A percentile compares a stretch with the other conserved stretches of the same genome.
Conservation (phyloP, 78 protist genomes). For the Neovahlkampfia damariscottae region DNA sequence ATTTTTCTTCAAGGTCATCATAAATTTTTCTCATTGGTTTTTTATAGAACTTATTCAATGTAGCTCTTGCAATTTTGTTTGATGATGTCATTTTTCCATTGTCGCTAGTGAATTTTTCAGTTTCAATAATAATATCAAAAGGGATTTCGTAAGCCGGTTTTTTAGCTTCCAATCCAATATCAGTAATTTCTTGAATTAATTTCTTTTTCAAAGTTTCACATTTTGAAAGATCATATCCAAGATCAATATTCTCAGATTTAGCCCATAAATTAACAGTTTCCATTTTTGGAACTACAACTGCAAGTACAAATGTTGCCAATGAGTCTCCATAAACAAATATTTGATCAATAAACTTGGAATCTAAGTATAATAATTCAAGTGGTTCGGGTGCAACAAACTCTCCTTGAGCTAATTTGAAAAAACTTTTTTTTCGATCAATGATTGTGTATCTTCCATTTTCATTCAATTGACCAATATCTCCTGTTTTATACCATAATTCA, state of each 20-base stretch:
- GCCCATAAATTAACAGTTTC: not conserved
- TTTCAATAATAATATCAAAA: not conserved
- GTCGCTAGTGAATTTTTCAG: not conserved
- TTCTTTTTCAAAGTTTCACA: not conserved
- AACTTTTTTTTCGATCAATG: conserved; percentile 4
- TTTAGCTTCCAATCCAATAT: not conserved
- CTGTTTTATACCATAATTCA: not conserved
- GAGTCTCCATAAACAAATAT: not conserved
- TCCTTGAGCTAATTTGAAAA: conserved; percentile 18
- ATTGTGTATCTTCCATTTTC: not conserved
- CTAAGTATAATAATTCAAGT: not conserved
- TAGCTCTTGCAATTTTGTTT: not conserved
- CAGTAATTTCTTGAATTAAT: not conserved
- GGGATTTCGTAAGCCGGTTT: not conserved
- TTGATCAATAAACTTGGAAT: not conserved
- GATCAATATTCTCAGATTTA: not conserved
- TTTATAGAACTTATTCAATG: not conserved
- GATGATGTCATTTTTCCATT: not conserved
- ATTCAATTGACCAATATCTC: conserved; percentile 4
- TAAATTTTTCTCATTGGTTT: not conserved
- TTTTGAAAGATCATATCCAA: not conserved
- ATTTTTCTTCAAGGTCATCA: not conserved
- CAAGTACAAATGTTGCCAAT: not conserved
- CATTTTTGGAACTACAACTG: conserved; percentile 2
- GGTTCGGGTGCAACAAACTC: conserved; percentile 20